Percentiles rank a stretch among this genome's conserved stretches.
phyloP scores from a whole-genome alignment of 345 rosid species.

The Lagerstroemia speciosa region DNA sequence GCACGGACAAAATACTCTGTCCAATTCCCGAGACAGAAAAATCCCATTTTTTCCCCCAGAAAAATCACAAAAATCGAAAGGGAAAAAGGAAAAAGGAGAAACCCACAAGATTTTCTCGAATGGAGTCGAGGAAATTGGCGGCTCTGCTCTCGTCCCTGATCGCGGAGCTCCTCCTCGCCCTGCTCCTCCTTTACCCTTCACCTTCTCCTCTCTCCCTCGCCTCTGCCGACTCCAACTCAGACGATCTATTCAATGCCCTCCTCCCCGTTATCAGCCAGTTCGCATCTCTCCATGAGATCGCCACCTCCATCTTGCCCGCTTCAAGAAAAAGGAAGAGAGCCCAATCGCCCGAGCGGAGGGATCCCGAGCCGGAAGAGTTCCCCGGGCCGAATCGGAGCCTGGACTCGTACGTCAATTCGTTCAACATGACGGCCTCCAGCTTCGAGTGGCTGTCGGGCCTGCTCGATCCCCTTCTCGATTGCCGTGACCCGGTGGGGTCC shows the following conservation, averaged over 20 bases:
- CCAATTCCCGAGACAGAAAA: constrained; percentile 12
- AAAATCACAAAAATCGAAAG: background rate
- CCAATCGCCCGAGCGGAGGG: constrained; percentile 25
- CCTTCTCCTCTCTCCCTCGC: constrained; percentile 6
- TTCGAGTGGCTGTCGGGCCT: constrained; percentile 61
- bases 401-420: constrained; percentile 35
- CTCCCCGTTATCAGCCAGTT: constrained; percentile 31
- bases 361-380: constrained; percentile 17
- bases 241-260: constrained; percentile 14
- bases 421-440: constrained; percentile 47
- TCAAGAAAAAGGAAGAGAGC: constrained; percentile 47
- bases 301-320: constrained; percentile 27
- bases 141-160: constrained; percentile 39
- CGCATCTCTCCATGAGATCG: constrained; percentile 34
- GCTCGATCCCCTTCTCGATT: constrained; percentile 60
- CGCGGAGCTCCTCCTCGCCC: constrained; percentile 34
- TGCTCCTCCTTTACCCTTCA: constrained; percentile 27
- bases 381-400: constrained; percentile 18
- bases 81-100: background rate
- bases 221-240: constrained; percentile 4
- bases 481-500: constrained; percentile 58
- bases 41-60: constrained; percentile 21
- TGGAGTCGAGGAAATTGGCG: constrained; percentile 48
- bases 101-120: constrained; percentile 3
- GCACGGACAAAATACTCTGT: background rate